phyloP scores from a whole-genome alignment of 2,329 filamentous ascomycete genomes.

The Helotiales sp. region DNA sequence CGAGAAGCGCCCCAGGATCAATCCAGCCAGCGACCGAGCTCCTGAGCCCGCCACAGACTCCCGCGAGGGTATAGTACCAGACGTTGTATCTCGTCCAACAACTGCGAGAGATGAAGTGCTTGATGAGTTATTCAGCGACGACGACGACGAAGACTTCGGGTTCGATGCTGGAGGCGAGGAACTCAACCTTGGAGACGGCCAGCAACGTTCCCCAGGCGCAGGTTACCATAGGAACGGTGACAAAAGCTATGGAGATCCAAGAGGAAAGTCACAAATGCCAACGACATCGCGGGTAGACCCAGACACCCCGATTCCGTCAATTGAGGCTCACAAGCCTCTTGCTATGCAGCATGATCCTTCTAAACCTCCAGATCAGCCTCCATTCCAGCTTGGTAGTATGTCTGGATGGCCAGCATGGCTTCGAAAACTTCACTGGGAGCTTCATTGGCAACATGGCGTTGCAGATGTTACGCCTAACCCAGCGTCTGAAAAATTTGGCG shows the following conservation, averaged over 20 bases:
- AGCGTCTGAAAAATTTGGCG: background rate
- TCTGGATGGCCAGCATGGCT: background rate
- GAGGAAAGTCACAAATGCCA: background rate
- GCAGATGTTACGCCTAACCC: background rate
- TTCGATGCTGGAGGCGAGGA: background rate
- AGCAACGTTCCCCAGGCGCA: background rate
- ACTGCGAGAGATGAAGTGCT: background rate
- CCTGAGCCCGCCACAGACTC: background rate
- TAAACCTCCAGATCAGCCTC: background rate
- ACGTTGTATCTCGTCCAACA: background rate
- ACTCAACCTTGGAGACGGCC: background rate
- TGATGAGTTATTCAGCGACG: background rate
- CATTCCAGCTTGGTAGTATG: background rate
- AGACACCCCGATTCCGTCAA: slow-evolving; percentile 2
- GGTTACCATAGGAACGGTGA: background rate
- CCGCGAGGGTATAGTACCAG: background rate
- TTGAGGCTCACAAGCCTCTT: background rate
- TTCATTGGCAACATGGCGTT: background rate
- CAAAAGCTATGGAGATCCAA: background rate
- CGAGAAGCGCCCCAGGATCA: background rate
- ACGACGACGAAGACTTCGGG: background rate
- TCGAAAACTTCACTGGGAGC: background rate
- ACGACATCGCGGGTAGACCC: background rate
- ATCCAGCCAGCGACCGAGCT: background rate
- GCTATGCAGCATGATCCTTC: background rate